Evolutionary conservation across 2,329 filamentous ascomycete species (phyloP), one percentile per base, ranked within the genome.

Genomic region (Massarina eburnea): DNA sequence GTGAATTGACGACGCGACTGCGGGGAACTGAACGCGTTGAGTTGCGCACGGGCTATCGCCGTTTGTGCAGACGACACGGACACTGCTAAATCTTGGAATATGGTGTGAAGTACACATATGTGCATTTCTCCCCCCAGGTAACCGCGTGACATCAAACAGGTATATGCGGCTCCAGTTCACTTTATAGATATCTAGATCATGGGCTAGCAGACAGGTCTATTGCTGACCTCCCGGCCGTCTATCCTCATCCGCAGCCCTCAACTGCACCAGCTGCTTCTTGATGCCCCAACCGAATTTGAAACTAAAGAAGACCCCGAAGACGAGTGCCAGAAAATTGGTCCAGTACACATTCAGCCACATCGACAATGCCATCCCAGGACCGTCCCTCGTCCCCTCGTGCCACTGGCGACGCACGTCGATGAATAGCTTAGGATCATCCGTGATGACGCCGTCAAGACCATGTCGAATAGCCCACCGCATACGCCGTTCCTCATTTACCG

Each of bases 391-490:
- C 4, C 59, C 60, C 40, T 72, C 70, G 36, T 75, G 70, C 59
- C 70, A 75, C 10, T 59, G 59, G 21, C 75, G 52, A 29, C 61
- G 67, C 49, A 89, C 77, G 35, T 85, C 79, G 19, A 84, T 64
- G 61, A 84, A 92, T 54, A 80, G 70, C 62, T 80, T 80, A 1
- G 89, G 88, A 56, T 96, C 84, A 62, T 96, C 91, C 0, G 91
- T 95, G 42, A 96, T 84, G 4, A 96, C 86, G 1, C 89, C 91
- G 57, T 95, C 88, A 1, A 95, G 73, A 3, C 70, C 66, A 33
- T 80, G 72, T 21, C 76, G 70, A 26, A 95, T 82, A 52, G 83
- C 80, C 89, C 90, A 96, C 58, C 83, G 80, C 91, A 97, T 96
- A 71, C 83, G 81, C 39, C 78, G 76, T 51, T 82, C 80, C 12